Evolutionary conservation across 805 yeast genomes (phyloP).

Genomic region (Kodamaea kaohsiungensis): DNA sequence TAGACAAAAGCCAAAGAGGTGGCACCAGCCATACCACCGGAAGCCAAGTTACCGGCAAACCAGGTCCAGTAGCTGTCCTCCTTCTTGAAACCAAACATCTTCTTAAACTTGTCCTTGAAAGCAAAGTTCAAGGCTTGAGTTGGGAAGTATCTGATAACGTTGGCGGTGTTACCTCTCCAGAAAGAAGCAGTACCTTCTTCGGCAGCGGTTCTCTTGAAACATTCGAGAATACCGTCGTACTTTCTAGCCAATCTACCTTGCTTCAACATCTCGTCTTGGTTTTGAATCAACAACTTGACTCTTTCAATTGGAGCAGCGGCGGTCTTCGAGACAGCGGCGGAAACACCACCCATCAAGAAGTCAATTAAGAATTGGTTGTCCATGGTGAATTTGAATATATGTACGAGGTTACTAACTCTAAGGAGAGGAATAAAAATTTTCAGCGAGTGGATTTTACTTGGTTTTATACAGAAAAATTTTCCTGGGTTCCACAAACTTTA

Average conservation of each 20-base stretch:
- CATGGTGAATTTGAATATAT: conserved; percentile 14
- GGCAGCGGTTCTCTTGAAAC: conserved; percentile 92
- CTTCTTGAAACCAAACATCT: conserved; percentile 95
- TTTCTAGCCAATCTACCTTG: conserved; percentile 89
- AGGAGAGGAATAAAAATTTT: conserved; percentile 3
- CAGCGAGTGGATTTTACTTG: conserved; percentile 1
- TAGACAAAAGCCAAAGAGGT: conserved; percentile 88
- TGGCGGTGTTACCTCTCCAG: conserved; percentile 99
- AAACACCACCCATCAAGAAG: conserved; percentile 97
- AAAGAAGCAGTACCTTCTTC: conserved; percentile 90
- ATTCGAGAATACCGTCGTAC: conserved; percentile 89
- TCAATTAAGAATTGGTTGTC: conserved; percentile 38
- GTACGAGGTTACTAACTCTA: not conserved
- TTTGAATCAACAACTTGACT: conserved; percentile 94
- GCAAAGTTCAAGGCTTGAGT: conserved; percentile 98
- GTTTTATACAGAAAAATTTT: conserved; percentile 8
- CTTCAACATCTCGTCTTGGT: conserved; percentile 97
- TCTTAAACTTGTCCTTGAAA: conserved; percentile 96
- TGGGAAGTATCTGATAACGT: conserved; percentile 98
- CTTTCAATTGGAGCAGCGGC: conserved; percentile 98
- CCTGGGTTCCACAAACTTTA: not conserved
- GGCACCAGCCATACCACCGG: conserved; percentile 99
- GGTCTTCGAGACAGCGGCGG: conserved; percentile 98
- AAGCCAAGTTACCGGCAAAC: conserved; percentile 98
- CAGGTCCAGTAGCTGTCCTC: conserved; percentile 89